These are phyloP conservation scores for Nothomitra cinnamomea DNA, from an alignment of 2,329 filamentous ascomycete genomes.

Conservation along the genomic window DNA sequence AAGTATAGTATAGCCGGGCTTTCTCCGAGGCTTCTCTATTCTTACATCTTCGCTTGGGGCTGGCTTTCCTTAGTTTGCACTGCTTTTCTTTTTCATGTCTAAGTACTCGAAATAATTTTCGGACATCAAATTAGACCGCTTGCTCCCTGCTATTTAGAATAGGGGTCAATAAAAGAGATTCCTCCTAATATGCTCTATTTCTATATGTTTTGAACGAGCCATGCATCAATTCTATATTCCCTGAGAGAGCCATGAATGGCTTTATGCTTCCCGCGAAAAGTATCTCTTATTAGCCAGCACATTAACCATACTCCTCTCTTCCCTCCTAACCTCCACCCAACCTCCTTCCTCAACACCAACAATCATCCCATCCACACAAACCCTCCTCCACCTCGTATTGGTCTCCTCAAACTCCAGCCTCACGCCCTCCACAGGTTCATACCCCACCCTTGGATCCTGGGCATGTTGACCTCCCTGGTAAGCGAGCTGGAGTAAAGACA, in stretches of 20 bases:
- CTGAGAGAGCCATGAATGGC: no score
- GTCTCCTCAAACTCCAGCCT: conserved; percentile 48
- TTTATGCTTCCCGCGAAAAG: neutral
- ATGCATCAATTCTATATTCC: no score
- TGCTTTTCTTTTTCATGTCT: neutral
- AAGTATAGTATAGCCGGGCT: neutral
- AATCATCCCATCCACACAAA: conserved; percentile 87
- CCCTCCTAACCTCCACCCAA: conserved; percentile 47
- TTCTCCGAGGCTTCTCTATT: neutral
- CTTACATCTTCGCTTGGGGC: no score
- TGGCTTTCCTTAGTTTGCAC: neutral
- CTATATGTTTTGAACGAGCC: no score
- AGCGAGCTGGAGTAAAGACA: conserved; percentile 56
- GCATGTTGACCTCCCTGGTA: conserved; percentile 41
- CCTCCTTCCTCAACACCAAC: conserved; percentile 55
- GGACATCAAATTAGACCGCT: neutral
- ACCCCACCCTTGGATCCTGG: conserved; percentile 40
- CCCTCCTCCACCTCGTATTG: conserved; percentile 60
- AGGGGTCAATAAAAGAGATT: no score
- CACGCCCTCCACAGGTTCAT: conserved; percentile 52
- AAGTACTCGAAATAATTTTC: neutral
- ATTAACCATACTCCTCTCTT: conserved; percentile 25
- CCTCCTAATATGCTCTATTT: neutral
- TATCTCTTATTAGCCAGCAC: conserved; percentile 10
- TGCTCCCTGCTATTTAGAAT: neutral